Evolutionary conservation across 2,329 filamentous ascomycete species (phyloP).

Genomic region (Pestalotiopsis sp.): DNA sequence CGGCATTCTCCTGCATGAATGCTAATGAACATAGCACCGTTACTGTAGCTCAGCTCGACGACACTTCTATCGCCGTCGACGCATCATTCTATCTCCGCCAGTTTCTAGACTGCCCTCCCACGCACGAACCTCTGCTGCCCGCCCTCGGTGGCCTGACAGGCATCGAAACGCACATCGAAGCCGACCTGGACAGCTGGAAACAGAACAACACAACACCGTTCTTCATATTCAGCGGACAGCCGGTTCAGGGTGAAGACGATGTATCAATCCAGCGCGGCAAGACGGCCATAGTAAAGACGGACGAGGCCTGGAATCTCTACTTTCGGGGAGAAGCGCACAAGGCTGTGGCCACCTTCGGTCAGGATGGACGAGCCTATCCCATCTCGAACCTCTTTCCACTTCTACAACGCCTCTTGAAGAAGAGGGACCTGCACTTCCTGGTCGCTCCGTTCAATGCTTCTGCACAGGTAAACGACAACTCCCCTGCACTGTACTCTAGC

Average conservation of each 20-base stretch:
- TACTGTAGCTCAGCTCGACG: slow-evolving; percentile 71
- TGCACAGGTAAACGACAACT: slow-evolving; percentile 67
- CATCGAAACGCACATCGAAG: slow-evolving; percentile 74
- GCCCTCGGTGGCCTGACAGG: slow-evolving; percentile 89
- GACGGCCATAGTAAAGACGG: slow-evolving; percentile 70
- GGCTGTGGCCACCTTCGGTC: slow-evolving; percentile 84
- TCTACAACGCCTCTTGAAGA: slow-evolving; percentile 73
- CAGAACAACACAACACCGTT: slow-evolving; percentile 73
- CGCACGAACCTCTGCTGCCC: slow-evolving; percentile 84
- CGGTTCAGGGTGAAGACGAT: slow-evolving; percentile 76
- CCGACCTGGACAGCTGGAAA: slow-evolving; percentile 74
- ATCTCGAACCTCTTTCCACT: slow-evolving; percentile 75
- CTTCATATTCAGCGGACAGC: slow-evolving; percentile 91
- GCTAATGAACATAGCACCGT: slow-evolving; percentile 47
- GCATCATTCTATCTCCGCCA: slow-evolving; percentile 86
- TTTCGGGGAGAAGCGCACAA: slow-evolving; percentile 77
- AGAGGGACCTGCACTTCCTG: slow-evolving; percentile 72
- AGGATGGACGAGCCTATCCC: slow-evolving; percentile 70
- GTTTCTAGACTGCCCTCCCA: slow-evolving; percentile 70
- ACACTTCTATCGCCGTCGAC: slow-evolving; percentile 80
- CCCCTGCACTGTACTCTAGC: background rate
- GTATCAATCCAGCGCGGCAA: slow-evolving; percentile 66
- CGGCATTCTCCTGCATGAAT: background rate
- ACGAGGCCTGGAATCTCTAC: slow-evolving; percentile 86
- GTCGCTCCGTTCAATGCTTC: slow-evolving; percentile 87